Evolutionary conservation across 2,329 filamentous ascomycete genomes (phyloP).

Genomic region (Beauveria brongniartii): DNA sequence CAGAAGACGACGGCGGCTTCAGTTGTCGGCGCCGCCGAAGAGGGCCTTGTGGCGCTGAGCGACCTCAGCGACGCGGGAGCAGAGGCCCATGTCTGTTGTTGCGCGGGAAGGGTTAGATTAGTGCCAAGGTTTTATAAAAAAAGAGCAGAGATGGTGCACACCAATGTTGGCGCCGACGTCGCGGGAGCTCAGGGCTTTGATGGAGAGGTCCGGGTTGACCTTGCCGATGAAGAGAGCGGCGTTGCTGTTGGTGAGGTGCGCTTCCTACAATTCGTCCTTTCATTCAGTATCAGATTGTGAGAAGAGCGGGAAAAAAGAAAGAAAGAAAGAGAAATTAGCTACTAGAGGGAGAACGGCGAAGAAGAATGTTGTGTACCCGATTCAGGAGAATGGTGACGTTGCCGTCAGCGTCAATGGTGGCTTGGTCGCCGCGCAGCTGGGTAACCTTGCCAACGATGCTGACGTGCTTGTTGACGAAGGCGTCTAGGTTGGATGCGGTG

Average conservation of each 20-base stretch:
- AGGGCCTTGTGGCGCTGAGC: constrained; percentile 76
- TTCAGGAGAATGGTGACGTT: constrained; percentile 67
- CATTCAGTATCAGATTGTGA: background rate
- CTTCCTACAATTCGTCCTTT: constrained; percentile 43
- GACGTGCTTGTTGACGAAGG: constrained; percentile 66
- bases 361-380: constrained; percentile 40
- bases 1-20: constrained; percentile 20
- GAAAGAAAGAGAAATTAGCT: too few relatives aligned
- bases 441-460: constrained; percentile 80
- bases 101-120: background rate
- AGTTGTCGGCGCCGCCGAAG: constrained; percentile 54
- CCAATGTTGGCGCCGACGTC: constrained; percentile 64
- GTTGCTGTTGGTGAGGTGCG: constrained; percentile 61
- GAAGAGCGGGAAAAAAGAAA: background rate
- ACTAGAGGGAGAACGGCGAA: too few relatives aligned
- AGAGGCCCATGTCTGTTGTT: constrained; percentile 61
- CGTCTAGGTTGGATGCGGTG: constrained; percentile 69
- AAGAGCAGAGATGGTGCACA: constrained; percentile 35
- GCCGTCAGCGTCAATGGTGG: constrained; percentile 73
- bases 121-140: background rate
- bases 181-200: constrained; percentile 61
- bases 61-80: constrained; percentile 73
- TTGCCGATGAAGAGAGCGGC: constrained; percentile 73
- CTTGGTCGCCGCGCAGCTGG: constrained; percentile 72
- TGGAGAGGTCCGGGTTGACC: constrained; percentile 62